Evolutionary conservation across 2,329 filamentous ascomycete species (phyloP).

Genomic region (Madurella fahalii): DNA sequence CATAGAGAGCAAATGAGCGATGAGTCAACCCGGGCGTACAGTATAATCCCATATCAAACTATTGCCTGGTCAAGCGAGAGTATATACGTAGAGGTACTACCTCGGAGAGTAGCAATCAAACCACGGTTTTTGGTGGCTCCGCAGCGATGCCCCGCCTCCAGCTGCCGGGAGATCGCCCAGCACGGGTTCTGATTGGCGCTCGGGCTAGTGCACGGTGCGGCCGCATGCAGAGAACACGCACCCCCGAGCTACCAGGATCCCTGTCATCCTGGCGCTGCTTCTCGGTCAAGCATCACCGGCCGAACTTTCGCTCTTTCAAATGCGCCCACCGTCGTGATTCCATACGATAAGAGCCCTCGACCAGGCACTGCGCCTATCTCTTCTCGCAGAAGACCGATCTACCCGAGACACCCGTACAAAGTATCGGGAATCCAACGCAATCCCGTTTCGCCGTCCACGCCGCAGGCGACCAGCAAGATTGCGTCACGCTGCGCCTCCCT

Average conservation of each 20-base stretch:
- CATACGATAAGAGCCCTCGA: not conserved
- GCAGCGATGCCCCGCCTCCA: no score
- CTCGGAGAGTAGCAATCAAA: no score
- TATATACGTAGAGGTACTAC: no score
- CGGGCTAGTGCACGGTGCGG: not conserved
- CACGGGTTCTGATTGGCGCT: not conserved
- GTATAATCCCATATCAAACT: no score
- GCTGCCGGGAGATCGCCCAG: no score
- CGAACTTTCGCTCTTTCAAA: not conserved
- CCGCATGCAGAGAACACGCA: not conserved
- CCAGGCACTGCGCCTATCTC: no score
- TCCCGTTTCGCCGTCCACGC: not conserved
- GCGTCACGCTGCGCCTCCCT: slow-evolving; percentile 4
- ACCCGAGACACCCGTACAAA: not conserved
- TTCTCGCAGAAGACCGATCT: no score
- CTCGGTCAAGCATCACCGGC: not conserved
- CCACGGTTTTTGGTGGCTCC: no score
- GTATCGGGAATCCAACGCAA: not conserved
- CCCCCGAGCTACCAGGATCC: not conserved
- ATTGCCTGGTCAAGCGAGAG: no score
- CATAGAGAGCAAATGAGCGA: no score
- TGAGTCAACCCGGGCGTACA: no score
- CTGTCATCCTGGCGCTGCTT: not conserved
- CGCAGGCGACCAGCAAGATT: not conserved
- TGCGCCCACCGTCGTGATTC: slow-evolving; percentile 2